Percentiles rank a stretch among this genome's conserved stretches.
phyloP scores from a whole-genome alignment of 345 rosid genomes.

The Euphorbia peplus region DNA sequence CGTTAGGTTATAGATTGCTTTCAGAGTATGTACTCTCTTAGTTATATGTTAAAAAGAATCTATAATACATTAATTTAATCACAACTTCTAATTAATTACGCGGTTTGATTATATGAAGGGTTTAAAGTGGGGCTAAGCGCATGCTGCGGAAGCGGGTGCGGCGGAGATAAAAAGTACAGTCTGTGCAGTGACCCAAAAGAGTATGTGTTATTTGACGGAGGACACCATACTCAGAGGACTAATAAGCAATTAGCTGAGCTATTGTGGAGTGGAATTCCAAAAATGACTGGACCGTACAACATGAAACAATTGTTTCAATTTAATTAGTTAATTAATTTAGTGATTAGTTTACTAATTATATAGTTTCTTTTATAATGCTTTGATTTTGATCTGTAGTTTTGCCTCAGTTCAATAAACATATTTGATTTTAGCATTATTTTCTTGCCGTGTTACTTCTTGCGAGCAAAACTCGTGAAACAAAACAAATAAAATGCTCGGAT shows the following conservation, averaged over 20 bases:
- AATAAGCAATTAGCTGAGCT: constrained; percentile 12
- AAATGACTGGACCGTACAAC: constrained; percentile 32
- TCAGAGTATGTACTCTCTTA: too few relatives aligned
- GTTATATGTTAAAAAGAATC: too few relatives aligned
- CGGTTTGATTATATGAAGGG: constrained; percentile 21
- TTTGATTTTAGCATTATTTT: too few relatives aligned
- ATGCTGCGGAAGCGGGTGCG: constrained; percentile 44
- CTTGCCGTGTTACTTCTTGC: too few relatives aligned
- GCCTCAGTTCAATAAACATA: too few relatives aligned
- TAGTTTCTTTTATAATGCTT: background rate
- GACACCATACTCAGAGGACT: constrained; percentile 10
- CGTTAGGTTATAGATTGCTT: too few relatives aligned
- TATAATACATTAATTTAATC: background rate
- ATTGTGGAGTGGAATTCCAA: constrained; percentile 14
- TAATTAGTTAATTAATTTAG: background rate
- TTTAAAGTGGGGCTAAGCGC: constrained; percentile 30
- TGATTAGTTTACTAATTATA: background rate
- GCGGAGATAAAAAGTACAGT: constrained; percentile 9
- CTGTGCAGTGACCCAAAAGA: constrained; percentile 14
- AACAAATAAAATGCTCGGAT: too few relatives aligned
- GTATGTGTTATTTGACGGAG: constrained; percentile 14
- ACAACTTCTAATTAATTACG: too few relatives aligned
- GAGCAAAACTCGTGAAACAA: too few relatives aligned
- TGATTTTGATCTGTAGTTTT: background rate
- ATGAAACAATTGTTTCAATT: constrained; percentile 29